Evolutionary conservation across 1,284 basidiomycete genomes (phyloP), one percentile per base, ranked within the genome.

Genomic region (Cryptococcus jaspeensis): DNA sequence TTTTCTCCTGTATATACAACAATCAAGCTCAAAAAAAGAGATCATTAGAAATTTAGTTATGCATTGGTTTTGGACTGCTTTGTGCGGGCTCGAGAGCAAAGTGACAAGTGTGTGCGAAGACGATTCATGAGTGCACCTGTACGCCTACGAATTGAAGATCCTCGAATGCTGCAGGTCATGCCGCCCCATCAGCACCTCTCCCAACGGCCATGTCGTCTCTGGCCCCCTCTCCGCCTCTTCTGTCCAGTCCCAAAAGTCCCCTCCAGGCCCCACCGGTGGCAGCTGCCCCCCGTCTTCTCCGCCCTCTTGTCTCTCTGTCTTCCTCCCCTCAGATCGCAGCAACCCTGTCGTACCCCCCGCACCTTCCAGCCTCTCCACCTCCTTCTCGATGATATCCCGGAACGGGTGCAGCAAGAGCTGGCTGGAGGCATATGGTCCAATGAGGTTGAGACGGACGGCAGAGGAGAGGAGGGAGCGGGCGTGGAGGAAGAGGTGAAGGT

Each of bases 151-250:
- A 77, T 99, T 99, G 82, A 99, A 99, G 63, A 99, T 90, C 50
- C 94, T 83, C 38, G 92, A 94, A 78, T 98, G 95, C 73, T 96
- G 88, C 67, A 93, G 79, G 78, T 98, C 95, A 76, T 99, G 95
- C 60, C 95, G 81, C 32, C 86, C 84, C 42, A 89, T 86, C 18
- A 98, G 80, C 43, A 98, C 89, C 77, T 99, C 95, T n/a, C 93
- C 94, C 15, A 99, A 75, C 0, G 95, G 95, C 92, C 94, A 99
- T 5, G 90, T 96, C 63, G 87, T 92, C 23, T 88, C 87, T 5
- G 92, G 92, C 1, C 77, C 80, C 15, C 36, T 48, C 40, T 75
- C 68, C 4, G 69, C 64, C 8, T 64, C 62, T n/a, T 65, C 58
- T 45, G 75, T 61, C 73, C 76, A 70, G 11, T 41, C 60, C 79